These are phyloP conservation scores for Aureobasidium zeae DNA, from an alignment of 2,329 filamentous ascomycete species.

Conservation along the genomic window DNA sequence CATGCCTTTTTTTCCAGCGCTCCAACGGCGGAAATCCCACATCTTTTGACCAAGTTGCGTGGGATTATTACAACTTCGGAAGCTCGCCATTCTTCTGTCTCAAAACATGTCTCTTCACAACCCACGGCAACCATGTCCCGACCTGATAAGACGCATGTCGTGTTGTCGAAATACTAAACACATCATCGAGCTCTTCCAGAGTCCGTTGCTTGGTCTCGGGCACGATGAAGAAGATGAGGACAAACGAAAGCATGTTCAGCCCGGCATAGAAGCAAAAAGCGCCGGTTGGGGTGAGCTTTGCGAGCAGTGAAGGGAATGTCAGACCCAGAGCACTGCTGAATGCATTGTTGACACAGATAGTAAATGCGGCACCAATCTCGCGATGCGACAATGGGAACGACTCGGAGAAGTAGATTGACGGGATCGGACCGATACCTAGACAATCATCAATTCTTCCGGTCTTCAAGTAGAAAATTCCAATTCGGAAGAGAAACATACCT, in stretches of 20 bases:
- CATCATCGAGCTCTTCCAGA: slow-evolving; percentile 42
- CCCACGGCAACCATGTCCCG: not conserved
- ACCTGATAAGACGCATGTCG: slow-evolving; percentile 26
- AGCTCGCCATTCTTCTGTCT: not conserved
- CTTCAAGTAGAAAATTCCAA: slow-evolving; percentile 34
- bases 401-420: slow-evolving; percentile 36
- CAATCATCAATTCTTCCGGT: no score
- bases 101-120: not conserved
- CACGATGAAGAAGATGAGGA: slow-evolving; percentile 56
- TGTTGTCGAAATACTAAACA: slow-evolving; percentile 43
- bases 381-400: slow-evolving; percentile 27
- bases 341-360: slow-evolving; percentile 40
- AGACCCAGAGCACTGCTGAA: no score
- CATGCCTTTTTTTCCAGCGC: no score
- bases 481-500: slow-evolving; percentile 29
- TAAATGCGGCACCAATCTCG: slow-evolving; percentile 32
- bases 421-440: slow-evolving; percentile 35
- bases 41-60: no score
- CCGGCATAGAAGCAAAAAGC: slow-evolving; percentile 54
- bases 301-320: slow-evolving; percentile 40
- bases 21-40: no score
- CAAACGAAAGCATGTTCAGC: slow-evolving; percentile 50
- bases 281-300: slow-evolving; percentile 41
- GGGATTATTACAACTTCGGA: no score
- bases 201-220: slow-evolving; percentile 40